Evolutionary conservation across 345 rosid genomes (phyloP).

Genomic region (Linum tenue): DNA sequence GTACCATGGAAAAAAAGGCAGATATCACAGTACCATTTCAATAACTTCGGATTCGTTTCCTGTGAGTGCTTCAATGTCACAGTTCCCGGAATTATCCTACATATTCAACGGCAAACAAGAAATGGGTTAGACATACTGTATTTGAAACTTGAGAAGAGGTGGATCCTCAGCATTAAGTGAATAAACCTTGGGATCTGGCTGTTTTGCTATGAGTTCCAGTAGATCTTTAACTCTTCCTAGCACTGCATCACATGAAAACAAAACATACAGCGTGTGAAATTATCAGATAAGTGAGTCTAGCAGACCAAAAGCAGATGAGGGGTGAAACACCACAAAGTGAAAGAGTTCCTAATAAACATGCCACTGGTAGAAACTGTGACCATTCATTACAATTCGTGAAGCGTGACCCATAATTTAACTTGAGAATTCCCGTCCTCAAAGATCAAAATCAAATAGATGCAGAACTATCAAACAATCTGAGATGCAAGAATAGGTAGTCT

Average conservation of each 20-base stretch:
- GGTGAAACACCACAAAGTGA: too few species aligned
- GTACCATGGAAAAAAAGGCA: not conserved
- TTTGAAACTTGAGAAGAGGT: not conserved
- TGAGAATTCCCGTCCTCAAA: too few species aligned
- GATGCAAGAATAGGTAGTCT: too few species aligned
- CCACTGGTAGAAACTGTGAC: too few species aligned
- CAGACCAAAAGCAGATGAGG: too few species aligned
- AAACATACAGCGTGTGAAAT: not conserved
- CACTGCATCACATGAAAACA: slow-evolving; percentile 24
- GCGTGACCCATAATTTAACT: too few species aligned
- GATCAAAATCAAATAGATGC: too few species aligned
- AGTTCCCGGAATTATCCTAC: slow-evolving; percentile 46
- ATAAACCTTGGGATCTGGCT: slow-evolving; percentile 49
- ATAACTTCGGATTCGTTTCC: slow-evolving; percentile 66
- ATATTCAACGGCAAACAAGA: not conserved
- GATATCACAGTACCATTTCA: slow-evolving; percentile 47
- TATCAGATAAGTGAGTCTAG: not conserved
- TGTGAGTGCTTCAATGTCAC: slow-evolving; percentile 60
- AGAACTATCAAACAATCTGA: too few species aligned
- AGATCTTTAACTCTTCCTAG: slow-evolving; percentile 64
- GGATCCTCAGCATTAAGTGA: not conserved
- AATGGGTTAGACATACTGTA: not conserved
- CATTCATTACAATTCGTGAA: too few species aligned
- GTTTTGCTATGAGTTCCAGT: slow-evolving; percentile 57
- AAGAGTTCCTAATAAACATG: too few species aligned